Evolutionary conservation across 2,329 filamentous ascomycete species (phyloP), one percentile per base, ranked within the genome.

Genomic region (Xylaria multiplex): DNA sequence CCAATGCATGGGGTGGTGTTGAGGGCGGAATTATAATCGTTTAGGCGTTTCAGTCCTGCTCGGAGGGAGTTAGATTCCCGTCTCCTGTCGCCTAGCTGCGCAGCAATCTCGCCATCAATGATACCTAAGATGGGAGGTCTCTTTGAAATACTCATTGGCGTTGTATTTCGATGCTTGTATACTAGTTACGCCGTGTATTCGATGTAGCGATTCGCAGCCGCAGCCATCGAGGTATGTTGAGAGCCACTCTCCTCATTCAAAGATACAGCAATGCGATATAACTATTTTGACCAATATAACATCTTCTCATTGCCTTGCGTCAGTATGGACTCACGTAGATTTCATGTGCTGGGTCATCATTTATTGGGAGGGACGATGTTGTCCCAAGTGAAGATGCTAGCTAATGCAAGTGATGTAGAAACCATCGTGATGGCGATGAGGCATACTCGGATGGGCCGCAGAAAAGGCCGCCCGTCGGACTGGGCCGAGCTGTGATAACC

Each of bases 171-270:
- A 32, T 54, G 32, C 54, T 68, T 73, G 68, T 74, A 70, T 71
- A 72, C 46, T 73, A 71, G 58, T 61, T 40, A 48, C n/a, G 37
- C 30, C 50, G 58, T 60, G 65, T 65, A 57, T 61, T 67, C 61
- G 65, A 70, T 69, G 61, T 67, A 69, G 62, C 67, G 68, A 66
- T 54, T 69, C 59, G 58, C 59, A 59, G 57, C 56, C 58, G 55
- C 46, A 66, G 63, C 57, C 43, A 49, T 53, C 32, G 63, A 52
- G 49, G 59, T 9, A 64, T 64, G 59, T 60, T 60, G 62, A 71
- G 71, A 70, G 69, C 69, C 68, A 75, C 73, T 73, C 74, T 75
- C 65, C 74, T 75, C 73, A 73, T 70, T 71, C 59, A 43, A 62
- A 67, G 57, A 64, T 61, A 68, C 19, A 40, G 22, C 48, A 59